A percentile compares a stretch with the other conserved stretches of the same genome.
phyloP scores from a whole-genome alignment of 2,329 filamentous ascomycete genomes.

The Trichoderma sp. region DNA sequence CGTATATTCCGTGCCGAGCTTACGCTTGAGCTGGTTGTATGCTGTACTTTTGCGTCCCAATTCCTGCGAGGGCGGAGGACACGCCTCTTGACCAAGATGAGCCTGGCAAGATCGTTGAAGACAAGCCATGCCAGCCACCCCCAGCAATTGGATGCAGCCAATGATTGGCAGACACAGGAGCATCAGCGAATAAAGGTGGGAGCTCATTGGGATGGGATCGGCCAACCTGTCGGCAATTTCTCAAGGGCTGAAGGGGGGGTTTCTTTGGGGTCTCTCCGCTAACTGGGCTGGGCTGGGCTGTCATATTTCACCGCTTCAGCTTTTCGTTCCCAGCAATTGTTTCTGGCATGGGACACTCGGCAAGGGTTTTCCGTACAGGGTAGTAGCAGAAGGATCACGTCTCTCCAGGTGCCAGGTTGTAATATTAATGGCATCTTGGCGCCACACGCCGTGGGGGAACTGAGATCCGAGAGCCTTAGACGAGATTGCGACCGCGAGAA shows the following conservation, averaged over 20 bases:
- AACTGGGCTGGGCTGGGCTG: background rate
- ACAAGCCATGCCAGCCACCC: slow-evolving; percentile 9
- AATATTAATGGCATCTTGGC: slow-evolving; percentile 10
- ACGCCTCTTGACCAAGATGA: background rate
- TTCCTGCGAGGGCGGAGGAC: background rate
- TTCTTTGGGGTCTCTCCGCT: background rate
- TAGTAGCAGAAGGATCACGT: background rate
- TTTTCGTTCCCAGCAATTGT: background rate
- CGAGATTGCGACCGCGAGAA: background rate
- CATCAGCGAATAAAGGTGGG: background rate
- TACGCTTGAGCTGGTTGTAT: background rate
- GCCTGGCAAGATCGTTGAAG: slow-evolving; percentile 7
- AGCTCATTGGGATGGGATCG: background rate
- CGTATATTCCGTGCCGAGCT: background rate
- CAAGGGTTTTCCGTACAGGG: background rate
- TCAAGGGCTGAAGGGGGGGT: background rate
- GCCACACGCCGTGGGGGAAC: slow-evolving; percentile 11
- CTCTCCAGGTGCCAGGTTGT: background rate
- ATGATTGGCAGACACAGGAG: background rate
- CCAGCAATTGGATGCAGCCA: background rate
- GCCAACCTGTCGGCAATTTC: slow-evolving; percentile 6
- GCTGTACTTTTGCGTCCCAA: background rate
- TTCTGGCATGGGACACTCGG: background rate
- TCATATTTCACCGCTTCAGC: slow-evolving; percentile 7
- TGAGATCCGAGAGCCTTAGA: background rate